Conservation (phyloP, 2,329 filamentous ascomycete genomes). For the Fusarium redolens region DNA sequence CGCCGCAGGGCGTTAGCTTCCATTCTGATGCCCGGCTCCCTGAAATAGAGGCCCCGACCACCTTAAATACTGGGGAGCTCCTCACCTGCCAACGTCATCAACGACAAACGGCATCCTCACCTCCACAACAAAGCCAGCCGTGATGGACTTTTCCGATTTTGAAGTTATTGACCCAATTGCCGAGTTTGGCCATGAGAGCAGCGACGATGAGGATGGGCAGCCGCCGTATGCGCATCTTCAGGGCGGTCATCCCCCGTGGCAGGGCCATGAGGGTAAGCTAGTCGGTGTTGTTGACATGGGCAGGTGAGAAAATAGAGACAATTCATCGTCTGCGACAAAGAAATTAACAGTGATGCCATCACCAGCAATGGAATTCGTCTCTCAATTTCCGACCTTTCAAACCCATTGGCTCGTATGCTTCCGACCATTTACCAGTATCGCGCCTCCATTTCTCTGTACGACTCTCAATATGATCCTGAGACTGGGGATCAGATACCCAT, state of each 20-base stretch:
- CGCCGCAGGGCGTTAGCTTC: conserved; percentile 12
- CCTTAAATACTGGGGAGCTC: conserved; percentile 26
- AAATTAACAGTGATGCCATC: conserved; percentile 9
- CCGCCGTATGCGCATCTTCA: background rate
- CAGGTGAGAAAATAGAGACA: conserved; percentile 40
- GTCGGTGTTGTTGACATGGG: conserved; percentile 54
- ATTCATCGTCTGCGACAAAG: background rate
- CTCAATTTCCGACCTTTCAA: conserved; percentile 62
- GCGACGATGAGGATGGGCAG: conserved; percentile 24
- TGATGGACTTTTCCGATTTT: conserved; percentile 44
- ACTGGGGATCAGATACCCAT: conserved; percentile 48
- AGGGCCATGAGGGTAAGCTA: conserved; percentile 46
- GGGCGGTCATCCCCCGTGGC: conserved; percentile 45
- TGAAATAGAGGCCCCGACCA: background rate
- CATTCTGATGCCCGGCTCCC: background rate
- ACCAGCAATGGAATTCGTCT: conserved; percentile 77
- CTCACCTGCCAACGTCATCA: conserved; percentile 18
- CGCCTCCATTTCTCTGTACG: conserved; percentile 49
- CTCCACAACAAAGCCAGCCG: background rate
- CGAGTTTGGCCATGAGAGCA: conserved; percentile 32
- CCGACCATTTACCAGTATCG: conserved; percentile 57
- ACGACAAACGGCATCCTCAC: background rate
- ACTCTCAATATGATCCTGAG: conserved; percentile 48
- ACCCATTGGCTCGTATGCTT: conserved; percentile 69
- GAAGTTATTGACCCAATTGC: conserved; percentile 40